Percentiles rank a stretch among this genome's conserved stretches.
These are phyloP conservation scores for Diaporthe destruens DNA, from an alignment of 2,329 filamentous ascomycete genomes.

Conservation along the genomic window DNA sequence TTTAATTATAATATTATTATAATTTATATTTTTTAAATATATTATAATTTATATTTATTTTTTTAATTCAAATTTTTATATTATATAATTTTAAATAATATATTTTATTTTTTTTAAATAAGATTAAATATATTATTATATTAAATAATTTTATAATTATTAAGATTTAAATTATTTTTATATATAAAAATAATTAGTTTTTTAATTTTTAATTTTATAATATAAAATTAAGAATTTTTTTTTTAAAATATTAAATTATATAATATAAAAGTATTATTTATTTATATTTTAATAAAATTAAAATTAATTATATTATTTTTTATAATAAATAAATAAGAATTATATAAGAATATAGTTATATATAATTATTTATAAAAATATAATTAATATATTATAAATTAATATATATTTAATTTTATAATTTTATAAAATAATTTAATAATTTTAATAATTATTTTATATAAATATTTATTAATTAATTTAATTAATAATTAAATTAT, in stretches of 20 bases:
- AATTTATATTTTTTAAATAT: not conserved
- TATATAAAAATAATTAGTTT: not conserved
- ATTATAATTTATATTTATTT: not conserved
- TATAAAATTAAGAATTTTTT: not conserved
- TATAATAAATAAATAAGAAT: not conserved
- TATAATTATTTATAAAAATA: not conserved
- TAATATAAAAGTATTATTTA: not conserved
- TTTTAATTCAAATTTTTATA: not conserved
- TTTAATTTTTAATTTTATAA: not conserved
- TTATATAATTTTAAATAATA: not conserved
- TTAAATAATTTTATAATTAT: not conserved
- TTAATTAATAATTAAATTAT: not conserved
- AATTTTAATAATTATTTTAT: not conserved
- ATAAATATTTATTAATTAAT: not conserved
- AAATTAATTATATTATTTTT: not conserved
- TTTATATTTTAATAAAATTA: not conserved
- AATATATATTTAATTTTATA: not conserved
- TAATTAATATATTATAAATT: not conserved
- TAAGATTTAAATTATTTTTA: not conserved
- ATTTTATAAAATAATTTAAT: not conserved
- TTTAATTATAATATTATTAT: not conserved
- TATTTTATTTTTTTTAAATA: not conserved
- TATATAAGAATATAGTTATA: not conserved
- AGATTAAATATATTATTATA: not conserved
- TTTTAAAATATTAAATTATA: not conserved